phyloP scores from a whole-genome alignment of 78 protist genomes.

The Dictyostelium brefeldianum region DNA sequence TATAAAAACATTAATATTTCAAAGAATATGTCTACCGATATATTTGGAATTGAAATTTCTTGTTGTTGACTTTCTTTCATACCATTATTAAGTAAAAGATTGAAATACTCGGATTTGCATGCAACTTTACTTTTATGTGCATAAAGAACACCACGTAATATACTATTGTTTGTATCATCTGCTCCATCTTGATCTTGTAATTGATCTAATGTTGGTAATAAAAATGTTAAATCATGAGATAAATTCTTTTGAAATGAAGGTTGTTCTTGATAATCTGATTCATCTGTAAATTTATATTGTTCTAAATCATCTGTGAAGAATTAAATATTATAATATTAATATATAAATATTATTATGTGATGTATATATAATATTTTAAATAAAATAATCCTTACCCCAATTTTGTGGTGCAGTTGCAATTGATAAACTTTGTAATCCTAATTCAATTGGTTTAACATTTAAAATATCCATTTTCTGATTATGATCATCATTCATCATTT shows the following conservation, averaged over 20 bases:
- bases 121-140: conserved; percentile 58
- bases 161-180: neutral
- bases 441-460: conserved; percentile 19
- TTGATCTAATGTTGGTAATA: conserved; percentile 32
- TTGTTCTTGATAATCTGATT: conserved; percentile 37
- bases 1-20: conserved; percentile 58
- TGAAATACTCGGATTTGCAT: conserved; percentile 43
- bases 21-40: conserved; percentile 48
- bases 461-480: conserved; percentile 38
- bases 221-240: conserved; percentile 71
- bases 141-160: conserved; percentile 3
- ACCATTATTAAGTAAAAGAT: conserved; percentile 53
- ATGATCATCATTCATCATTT: neutral
- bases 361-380: too few species aligned
- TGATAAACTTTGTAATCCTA: conserved; percentile 10
- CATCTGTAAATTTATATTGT: conserved; percentile 42
- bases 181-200: neutral
- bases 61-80: conserved; percentile 73
- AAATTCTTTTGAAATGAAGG: conserved; percentile 72
- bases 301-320: neutral
- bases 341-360: neutral
- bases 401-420: neutral
- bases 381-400: neutral
- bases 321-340: neutral
- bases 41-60: conserved; percentile 60